Conservation (phyloP, 2,329 filamentous ascomycete genomes). For the Diplodia scrobiculata region DNA sequence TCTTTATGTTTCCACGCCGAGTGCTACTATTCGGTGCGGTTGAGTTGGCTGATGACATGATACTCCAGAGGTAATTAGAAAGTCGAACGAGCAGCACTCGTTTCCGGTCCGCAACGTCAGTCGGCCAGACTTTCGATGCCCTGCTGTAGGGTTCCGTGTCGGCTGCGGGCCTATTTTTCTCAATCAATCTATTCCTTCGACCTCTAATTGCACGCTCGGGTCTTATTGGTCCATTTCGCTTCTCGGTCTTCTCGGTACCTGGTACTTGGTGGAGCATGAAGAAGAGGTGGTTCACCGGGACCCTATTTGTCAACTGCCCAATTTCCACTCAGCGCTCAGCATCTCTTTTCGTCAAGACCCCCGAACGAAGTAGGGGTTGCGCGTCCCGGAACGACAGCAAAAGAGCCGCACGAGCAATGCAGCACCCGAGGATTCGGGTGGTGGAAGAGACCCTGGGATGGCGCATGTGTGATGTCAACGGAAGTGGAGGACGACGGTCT, state of each 20-base stretch:
- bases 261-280: slow-evolving; percentile 13
- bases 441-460: background rate
- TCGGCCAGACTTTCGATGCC: background rate
- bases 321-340: slow-evolving; percentile 9
- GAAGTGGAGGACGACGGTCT: background rate
- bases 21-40: background rate
- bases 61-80: slow-evolving; percentile 5
- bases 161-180: slow-evolving; percentile 13
- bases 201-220: slow-evolving; percentile 13
- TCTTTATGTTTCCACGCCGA: slow-evolving; percentile 1
- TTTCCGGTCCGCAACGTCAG: slow-evolving; percentile 13
- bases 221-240: slow-evolving; percentile 25
- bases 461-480: background rate
- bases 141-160: background rate
- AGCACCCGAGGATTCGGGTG: slow-evolving; percentile 6
- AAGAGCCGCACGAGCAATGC: background rate
- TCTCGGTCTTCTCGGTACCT: slow-evolving; percentile 16
- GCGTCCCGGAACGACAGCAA: background rate
- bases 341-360: slow-evolving; percentile 2
- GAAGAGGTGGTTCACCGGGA: background rate
- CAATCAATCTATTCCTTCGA: background rate
- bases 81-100: background rate
- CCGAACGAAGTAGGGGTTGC: background rate
- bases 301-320: slow-evolving; percentile 8
- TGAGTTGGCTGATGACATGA: background rate